Conservation (phyloP, 306 rosid species). For the Erythrophleum fordii region DNA sequence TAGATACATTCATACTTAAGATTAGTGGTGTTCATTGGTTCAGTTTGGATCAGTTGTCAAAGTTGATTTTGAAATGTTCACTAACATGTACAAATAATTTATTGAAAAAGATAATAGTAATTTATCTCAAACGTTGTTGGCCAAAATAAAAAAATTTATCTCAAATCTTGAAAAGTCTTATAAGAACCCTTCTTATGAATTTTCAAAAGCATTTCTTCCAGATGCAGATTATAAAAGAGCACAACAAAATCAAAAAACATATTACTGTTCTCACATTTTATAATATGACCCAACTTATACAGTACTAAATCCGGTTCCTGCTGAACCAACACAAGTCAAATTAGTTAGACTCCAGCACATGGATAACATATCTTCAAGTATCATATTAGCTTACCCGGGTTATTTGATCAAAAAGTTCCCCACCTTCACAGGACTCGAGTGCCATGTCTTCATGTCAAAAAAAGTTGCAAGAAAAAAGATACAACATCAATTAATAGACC, state of each 20-base stretch:
- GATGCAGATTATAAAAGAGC: background rate
- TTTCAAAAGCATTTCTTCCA: slow-evolving; percentile 9
- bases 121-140: slow-evolving; percentile 30
- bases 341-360: slow-evolving; percentile 27
- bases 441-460: slow-evolving; percentile 83
- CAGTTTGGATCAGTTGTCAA: background rate
- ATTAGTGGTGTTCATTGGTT: background rate
- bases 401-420: slow-evolving; percentile 99
- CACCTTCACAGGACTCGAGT: slow-evolving; percentile 99
- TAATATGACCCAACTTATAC: slow-evolving; percentile 24
- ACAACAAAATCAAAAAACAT: slow-evolving; percentile 6
- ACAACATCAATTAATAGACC: slow-evolving; percentile 41
- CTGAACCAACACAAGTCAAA: slow-evolving; percentile 21
- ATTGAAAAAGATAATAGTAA: slow-evolving; percentile 4
- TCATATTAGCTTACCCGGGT: slow-evolving; percentile 77
- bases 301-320: slow-evolving; percentile 7
- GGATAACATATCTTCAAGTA: slow-evolving; percentile 18
- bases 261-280: background rate
- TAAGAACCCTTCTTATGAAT: background rate
- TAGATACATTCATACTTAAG: background rate
- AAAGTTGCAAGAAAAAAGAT: slow-evolving; percentile 35
- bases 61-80: slow-evolving; percentile 15
- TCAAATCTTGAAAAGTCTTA: background rate
- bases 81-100: background rate
- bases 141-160: no score